Evolutionary conservation across 106 monocot genomes (phyloP), one percentile per base, ranked within the genome.

Genomic region (Platanthera zijinensis): DNA sequence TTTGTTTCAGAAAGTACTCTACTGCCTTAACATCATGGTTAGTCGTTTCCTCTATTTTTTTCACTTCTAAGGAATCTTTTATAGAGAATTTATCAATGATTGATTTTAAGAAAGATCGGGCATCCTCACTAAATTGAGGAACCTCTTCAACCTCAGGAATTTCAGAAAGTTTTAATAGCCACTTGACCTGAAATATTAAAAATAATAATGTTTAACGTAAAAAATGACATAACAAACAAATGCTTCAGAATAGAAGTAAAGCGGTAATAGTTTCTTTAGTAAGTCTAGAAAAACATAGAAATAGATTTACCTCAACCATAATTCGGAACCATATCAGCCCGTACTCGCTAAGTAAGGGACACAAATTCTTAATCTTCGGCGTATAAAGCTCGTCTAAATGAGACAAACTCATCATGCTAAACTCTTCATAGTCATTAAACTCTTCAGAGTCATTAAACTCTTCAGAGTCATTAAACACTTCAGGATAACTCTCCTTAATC

Each of bases 11-110:
- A 54, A 92, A 94, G 79, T 99, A 99, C 45, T 94, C 99, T 25
- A 99, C 87, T 5, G 94, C 99, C 66, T 99, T 99, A 28, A 99
- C 99, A 85, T 99, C 94, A 82, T 99, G 99, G 69, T 99, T 94
- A 21, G 99, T 99, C 75, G 87, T 83, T 80, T 85, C 88, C 81
- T 99, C 99, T 74, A 99, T 88, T 49, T 88, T 87, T 76, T 99
- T 99, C 47, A 99, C 94, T 74, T 92, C 90, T 57, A 81, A 56
- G 15, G 94, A 91, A 84, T 94, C 99, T 48, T 84, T 51, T 76
- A 84, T 51, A 71, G 73, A 68, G 74, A 99, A 99, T 17, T 92
- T 75, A 12, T 74, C 66, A 63, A 92, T 82, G 52, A 99, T 84
- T 69, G 66, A 74, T 76, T 94, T 88, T 64, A 99, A 76, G 68